phyloP scores from a whole-genome alignment of 2,329 filamentous ascomycete genomes.

The Arthrobotrys sphaeroides region DNA sequence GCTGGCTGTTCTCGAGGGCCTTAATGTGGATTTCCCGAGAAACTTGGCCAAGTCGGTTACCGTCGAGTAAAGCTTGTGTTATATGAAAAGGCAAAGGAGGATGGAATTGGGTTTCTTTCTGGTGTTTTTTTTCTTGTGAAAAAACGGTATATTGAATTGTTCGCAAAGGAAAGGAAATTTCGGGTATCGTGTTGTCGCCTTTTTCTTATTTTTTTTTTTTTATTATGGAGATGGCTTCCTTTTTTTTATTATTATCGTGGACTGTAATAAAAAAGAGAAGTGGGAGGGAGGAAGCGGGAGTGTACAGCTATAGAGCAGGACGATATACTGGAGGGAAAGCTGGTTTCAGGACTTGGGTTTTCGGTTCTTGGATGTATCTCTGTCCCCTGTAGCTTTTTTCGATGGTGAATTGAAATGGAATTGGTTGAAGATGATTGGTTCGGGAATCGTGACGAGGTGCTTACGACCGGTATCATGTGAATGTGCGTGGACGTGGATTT shows the following conservation, averaged over 20 bases:
- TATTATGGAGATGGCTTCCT: neutral
- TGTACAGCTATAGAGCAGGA: slow-evolving; percentile 3
- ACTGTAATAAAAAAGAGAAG: slow-evolving; percentile 5
- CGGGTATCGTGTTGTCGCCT: slow-evolving; percentile 3
- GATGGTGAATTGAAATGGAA: neutral
- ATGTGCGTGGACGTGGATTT: neutral
- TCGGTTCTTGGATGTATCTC: slow-evolving; percentile 10
- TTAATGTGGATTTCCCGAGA: slow-evolving; percentile 98
- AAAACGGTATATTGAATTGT: slow-evolving; percentile 19
- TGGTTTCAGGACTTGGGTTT: neutral
- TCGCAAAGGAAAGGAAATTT: neutral
- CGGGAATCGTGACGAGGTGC: neutral
- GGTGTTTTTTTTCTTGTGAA: slow-evolving; percentile 3
- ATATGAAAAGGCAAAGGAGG: neutral
- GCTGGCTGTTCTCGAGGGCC: slow-evolving; percentile 92
- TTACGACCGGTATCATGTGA: neutral
- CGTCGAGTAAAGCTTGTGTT: slow-evolving; percentile 76
- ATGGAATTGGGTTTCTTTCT: slow-evolving; percentile 9
- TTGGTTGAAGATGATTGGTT: neutral
- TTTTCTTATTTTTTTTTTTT: neutral
- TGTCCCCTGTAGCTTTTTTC: neutral
- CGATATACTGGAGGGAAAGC: slow-evolving; percentile 1
- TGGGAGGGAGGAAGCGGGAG: neutral
- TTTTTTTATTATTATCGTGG: slow-evolving; percentile 1
- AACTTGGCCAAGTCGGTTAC: slow-evolving; percentile 99